Base-by-base conservation (phyloP, 139 green algal species). In the Closterium sp. region DNA sequence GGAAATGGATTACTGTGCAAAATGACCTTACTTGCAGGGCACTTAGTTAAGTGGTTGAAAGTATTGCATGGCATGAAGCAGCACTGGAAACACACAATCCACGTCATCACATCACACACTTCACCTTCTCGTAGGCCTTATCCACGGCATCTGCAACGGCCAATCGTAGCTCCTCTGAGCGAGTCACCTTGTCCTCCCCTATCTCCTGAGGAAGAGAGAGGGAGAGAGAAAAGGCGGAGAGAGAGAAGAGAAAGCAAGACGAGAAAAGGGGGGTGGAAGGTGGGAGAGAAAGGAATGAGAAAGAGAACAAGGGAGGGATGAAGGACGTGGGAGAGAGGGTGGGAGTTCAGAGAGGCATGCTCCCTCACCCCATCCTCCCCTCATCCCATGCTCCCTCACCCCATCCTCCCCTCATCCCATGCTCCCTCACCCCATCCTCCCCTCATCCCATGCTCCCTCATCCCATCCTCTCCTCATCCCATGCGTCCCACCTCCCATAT, bases 131-230 rank as follows among this genome's bases (percentile, higher is more conserved):
- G 43, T 91, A 91, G 32, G 33, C 31, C 88, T 66, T 85, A 66
- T 91, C 88, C 55, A 91, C 88, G 19, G 88, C 43, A 28, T 91
- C 88, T 38, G 88, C 43, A 30, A 91, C 31, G 16, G 38, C 43
- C 32, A 28, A 25, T 66, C 33, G 33, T 12, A 91, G 64, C 25
- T 91, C 88, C 16, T 91, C 66, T 66, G 31, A 30, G 32, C 66
- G 88, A 30, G 19, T 55, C 30, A 30, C 10, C 88, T 91, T 91
- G 55, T 91, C 88, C 64, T 91, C 88, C 30, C 88, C 88, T 25
- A 85, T 33, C 23, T 91, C 88, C 88, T 91, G 88, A 33, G 31
- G 23, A 1, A 86, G 9, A 86, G 28, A 33, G 83, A 69, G 33
- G 33, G 25, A 36, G 55, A 36, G 21, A n/a, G 30, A 38, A 88